Base-by-base conservation (phyloP, 441 rosid genomes). In the Aquilaria agallochum region DNA sequence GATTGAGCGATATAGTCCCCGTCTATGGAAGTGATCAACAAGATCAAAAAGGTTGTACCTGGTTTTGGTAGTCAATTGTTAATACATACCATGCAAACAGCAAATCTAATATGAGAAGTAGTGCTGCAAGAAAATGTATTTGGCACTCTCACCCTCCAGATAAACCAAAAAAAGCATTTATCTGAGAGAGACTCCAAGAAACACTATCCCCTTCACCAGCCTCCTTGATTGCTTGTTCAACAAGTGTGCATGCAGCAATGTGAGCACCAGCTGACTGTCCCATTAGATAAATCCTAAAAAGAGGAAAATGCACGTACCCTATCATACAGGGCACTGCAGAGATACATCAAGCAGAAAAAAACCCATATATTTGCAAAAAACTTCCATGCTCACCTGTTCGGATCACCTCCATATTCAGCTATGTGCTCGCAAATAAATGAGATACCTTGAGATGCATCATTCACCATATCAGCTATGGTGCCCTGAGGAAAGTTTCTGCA, bases 181-280 rank as follows among this genome's bases (percentile, higher is more conserved):
- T 78, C 75, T 87, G 88, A 60, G 88, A 81, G 65, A 81, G 69
- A 59, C 88, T 92, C 95, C 98, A 92, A 55, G 86, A 71, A 64
- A 78, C 60, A 72, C 64, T 84, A 64, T 89, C 93, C 63, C 87
- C 83, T 73, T 79, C 89, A 73, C 78, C 83, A 14, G 80, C 75
- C 74, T 89, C 96, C 77, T 87, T 89, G 63, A 87, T 74, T 55
- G 93, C 93, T 74, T 92, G 96, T 66, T 92, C 93, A 77, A 92
- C 68, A n/a, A 92, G 79, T 11, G 88, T 66, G 69, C 96, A 92
- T 66, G 96, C 91, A 53, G 95, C 85, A 14, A 89, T 89, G 73
- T 92, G 98, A 57, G 95, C 98, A 70, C 96, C 96, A 75, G 98
- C 98, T 51, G 96, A 92, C 75, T 92, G 96, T 40, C 98, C 96